Base-by-base conservation (phyloP, 2,329 filamentous ascomycete species). In the Aspergillus texensis region DNA sequence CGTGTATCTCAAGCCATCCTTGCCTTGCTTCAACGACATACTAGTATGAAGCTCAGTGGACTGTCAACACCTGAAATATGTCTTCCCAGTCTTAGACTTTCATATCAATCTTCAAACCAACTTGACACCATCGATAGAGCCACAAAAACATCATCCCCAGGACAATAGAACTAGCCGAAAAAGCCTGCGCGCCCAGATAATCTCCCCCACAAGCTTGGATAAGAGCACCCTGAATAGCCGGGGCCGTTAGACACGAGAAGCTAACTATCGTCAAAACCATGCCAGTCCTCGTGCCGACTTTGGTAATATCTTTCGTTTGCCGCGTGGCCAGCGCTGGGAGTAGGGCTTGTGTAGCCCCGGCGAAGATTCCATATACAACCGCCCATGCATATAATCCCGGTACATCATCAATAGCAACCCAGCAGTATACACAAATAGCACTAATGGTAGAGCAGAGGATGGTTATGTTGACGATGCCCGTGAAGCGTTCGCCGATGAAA, bases 401-500 rank as follows among this genome's bases (percentile, higher is more conserved):
- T 11, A 70, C 61, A 3, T 70, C 74, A 10, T 73, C 64, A 1
- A 89, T 84, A 0, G 80, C 82, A 2, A 82, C 81, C 88, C 88
- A 90, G 58, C 80, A 81, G 67, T 83, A 88, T 39, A 87, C 74
- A 62, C 86, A 76, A 16, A 84, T 72, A 1, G 80, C 79, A 3
- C 84, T 78, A 4, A 81, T 63, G 12, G 82, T 71, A 2, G 78
- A 79, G 57, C 83, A 81, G 0, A 86, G 81, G n/a, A 87, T 81
- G 30, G 87, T 79, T 1, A 82, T 80, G 68, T 89, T 89, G 55
- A 88, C 77, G 0, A 85, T 81, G 0, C 88, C 87, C 3, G 85
- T 74, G 58, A 67, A 76, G 8, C 75, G 79, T 71, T 89, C 86
- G 0, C 86, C 86, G 6, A 89, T 68, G 64, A 81, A 82, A 14